Percentiles rank a stretch among this genome's conserved stretches.
phyloP scores from a whole-genome alignment of 1,284 basidiomycete genomes.

The Trametes pubescens region DNA sequence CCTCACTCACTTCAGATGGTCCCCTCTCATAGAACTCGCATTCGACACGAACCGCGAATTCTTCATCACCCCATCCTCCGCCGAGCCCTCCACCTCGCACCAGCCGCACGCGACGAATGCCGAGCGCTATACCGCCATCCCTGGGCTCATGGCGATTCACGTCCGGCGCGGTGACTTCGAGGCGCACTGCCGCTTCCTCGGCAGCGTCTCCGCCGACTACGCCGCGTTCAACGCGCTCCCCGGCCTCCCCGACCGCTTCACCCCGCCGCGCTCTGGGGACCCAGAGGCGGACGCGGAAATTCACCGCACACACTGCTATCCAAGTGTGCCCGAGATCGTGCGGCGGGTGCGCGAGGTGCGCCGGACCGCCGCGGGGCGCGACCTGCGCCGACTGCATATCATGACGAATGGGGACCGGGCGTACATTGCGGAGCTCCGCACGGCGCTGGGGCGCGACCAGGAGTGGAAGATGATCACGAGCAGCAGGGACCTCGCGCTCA shows the following conservation, averaged over 20 bases:
- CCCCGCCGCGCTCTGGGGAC: slow-evolving; percentile 36
- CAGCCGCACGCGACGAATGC: slow-evolving; percentile 15
- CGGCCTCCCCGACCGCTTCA: slow-evolving; percentile 49
- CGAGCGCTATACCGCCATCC: slow-evolving; percentile 39
- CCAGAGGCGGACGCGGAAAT: slow-evolving; percentile 33
- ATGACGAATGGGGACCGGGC: slow-evolving; percentile 60
- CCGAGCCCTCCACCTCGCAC: slow-evolving; percentile 27
- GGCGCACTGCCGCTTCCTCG: slow-evolving; percentile 58
- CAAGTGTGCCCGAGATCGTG: slow-evolving; percentile 55
- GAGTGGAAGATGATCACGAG: slow-evolving; percentile 41
- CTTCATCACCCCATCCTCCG: slow-evolving; percentile 37
- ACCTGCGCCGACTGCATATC: slow-evolving; percentile 53
- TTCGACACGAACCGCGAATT: slow-evolving; percentile 47
- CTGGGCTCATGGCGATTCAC: slow-evolving; percentile 63
- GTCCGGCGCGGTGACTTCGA: slow-evolving; percentile 68
- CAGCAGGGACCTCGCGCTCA: slow-evolving; percentile 47
- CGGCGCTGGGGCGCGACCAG: slow-evolving; percentile 41
- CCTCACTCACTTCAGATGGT: slow-evolving; percentile 50
- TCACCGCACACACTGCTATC: slow-evolving; percentile 53
- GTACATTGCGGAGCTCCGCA: slow-evolving; percentile 52
- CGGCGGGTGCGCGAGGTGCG: slow-evolving; percentile 49
- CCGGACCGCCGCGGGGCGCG: slow-evolving; percentile 33
- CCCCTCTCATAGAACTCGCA: slow-evolving; percentile 49
- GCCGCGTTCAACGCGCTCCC: slow-evolving; percentile 53
- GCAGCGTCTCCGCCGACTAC: slow-evolving; percentile 50